Evolutionary conservation across 148 eudicot genomes (phyloP), one percentile per base, ranked within the genome.

Genomic region (Rhododendron simsii): DNA sequence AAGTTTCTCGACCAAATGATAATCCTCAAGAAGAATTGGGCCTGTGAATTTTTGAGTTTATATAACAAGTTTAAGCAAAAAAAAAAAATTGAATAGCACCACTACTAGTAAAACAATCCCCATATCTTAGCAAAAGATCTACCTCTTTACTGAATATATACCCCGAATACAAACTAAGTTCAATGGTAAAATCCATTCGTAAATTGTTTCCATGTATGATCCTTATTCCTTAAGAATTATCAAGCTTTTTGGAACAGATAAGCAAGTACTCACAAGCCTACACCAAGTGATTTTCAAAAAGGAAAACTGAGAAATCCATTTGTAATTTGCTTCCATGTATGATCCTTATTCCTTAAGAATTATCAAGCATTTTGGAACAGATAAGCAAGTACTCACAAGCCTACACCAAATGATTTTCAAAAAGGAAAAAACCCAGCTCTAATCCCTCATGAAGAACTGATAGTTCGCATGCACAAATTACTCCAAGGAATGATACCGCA

Each of bases 11-110:
- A 94, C 91, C 83, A 94, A 89, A 90, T 94, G 96, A 77, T 93
- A 94, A 84, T 94, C 96, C 92, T 94, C 96, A 87, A 94, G 90
- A 73, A 95, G 95, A 82, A 94, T 90, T 45, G 95, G 96, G 79
- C 96, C 96, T 93, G 91, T 69, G 21, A 84, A 51, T 67, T 45
- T 71, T 80, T 9, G 35, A 79, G 48, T 84, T 74, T 3, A 44
- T 41, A 30, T 7, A 30, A 15, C 5, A 53, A 28, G 83, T 57
- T 23, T 47, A 57, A n/a, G 39, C 35, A 5, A 44, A 80, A 3
- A 14, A 57, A 67, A 61, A 61, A 16, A 23, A 63, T 3, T 8
- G 16, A 84, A 35, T 16, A 30, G 67, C 35, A 74, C 5, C 16
- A n/a, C n/a, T 67, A 53, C 3, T 13, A 55, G 11, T 30, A 82